Evolutionary conservation across 768 basidiomycete genomes (phyloP).

Genomic region (Naganishia friedmannii): DNA sequence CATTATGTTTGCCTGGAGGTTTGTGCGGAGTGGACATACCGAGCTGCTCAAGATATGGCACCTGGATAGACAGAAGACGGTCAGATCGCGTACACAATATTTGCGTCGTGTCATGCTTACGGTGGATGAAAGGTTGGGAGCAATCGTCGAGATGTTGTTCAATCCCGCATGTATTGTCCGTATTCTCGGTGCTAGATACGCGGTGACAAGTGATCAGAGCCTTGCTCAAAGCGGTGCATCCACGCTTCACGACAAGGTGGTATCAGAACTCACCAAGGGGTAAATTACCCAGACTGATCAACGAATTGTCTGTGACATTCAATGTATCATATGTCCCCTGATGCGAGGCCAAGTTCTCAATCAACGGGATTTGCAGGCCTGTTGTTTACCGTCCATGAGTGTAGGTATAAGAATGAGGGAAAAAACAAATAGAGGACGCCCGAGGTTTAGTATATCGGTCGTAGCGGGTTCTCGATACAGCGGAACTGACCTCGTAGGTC

Average conservation of each 20-base stretch:
- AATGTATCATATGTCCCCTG: slow-evolving; percentile 51
- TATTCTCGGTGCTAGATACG: slow-evolving; percentile 43
- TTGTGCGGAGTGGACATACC: slow-evolving; percentile 35
- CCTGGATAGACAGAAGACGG: slow-evolving; percentile 32
- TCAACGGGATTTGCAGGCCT: slow-evolving; percentile 51
- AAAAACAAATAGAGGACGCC: not conserved
- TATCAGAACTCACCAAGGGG: slow-evolving; percentile 42
- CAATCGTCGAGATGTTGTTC: slow-evolving; percentile 50
- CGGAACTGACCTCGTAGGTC: slow-evolving; percentile 49
- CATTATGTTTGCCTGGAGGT: not conserved
- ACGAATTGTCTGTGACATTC: slow-evolving; percentile 51
- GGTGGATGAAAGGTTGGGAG: slow-evolving; percentile 43
- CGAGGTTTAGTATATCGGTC: slow-evolving; percentile 3
- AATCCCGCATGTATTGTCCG: slow-evolving; percentile 44
- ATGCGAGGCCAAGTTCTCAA: slow-evolving; percentile 52
- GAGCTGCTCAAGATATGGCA: slow-evolving; percentile 51
- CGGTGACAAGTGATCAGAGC: not conserved
- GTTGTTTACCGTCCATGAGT: not conserved
- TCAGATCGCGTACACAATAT: not conserved
- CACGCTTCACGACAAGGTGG: no score
- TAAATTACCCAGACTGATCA: slow-evolving; percentile 49
- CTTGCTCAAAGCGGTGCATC: no score
- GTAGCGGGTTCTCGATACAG: not conserved
- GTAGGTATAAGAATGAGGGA: not conserved
- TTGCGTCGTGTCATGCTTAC: slow-evolving; percentile 32